phyloP scores from a whole-genome alignment of 2,329 filamentous ascomycete genomes.

The Xylariomycetidae sp. region DNA sequence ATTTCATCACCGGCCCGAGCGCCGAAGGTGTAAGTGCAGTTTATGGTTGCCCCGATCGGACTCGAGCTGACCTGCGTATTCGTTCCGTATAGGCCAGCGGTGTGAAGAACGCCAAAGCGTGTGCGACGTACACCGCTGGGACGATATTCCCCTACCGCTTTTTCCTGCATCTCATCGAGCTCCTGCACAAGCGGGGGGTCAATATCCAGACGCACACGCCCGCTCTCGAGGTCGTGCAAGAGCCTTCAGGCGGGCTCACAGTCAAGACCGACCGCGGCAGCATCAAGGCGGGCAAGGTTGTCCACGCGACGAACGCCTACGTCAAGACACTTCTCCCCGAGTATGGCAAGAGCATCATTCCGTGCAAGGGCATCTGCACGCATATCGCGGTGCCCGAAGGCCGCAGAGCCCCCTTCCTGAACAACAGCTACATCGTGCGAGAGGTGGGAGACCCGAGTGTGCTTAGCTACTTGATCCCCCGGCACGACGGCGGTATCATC shows the following conservation, averaged over 20 bases:
- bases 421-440: slow-evolving; percentile 2
- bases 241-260: not conserved
- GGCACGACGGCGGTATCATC: slow-evolving; percentile 35
- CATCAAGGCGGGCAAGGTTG: not conserved
- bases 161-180: not conserved
- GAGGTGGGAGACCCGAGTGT: slow-evolving; percentile 1
- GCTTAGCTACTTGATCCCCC: slow-evolving; percentile 16
- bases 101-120: slow-evolving; percentile 1
- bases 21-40: slow-evolving; percentile 1
- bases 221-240: not conserved
- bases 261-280: slow-evolving; percentile 3
- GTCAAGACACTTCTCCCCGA: not conserved
- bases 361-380: slow-evolving; percentile 1
- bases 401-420: not conserved
- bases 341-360: slow-evolving; percentile 1
- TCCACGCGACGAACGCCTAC: slow-evolving; percentile 2
- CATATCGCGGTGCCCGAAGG: not conserved
- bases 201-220: slow-evolving; percentile 2
- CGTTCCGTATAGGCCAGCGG: not conserved
- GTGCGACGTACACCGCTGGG: slow-evolving; percentile 1
- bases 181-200: not conserved
- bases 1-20: not conserved
- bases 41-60: too few relatives aligned
- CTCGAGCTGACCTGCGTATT: not conserved
- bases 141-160: slow-evolving; percentile 1